Conservation (phyloP, 768 basidiomycete genomes). For the Phanerochaete carnosa region DNA sequence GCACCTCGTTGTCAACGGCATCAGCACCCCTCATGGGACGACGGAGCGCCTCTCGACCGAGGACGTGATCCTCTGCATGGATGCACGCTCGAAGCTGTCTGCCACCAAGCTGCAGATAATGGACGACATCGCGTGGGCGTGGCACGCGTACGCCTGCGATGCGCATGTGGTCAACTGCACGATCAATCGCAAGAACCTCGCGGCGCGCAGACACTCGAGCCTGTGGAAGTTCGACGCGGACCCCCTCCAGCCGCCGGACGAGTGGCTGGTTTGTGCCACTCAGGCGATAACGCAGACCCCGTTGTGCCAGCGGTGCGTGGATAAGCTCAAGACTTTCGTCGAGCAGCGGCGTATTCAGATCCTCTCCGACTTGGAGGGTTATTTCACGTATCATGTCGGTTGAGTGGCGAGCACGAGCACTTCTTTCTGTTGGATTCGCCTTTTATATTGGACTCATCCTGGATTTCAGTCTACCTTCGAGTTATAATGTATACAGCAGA, state of each 20-base stretch:
- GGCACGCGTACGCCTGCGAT: not conserved
- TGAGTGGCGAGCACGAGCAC: too few relatives aligned
- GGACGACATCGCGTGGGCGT: constrained; percentile 1
- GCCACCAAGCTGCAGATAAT: not conserved
- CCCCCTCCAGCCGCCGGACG: not conserved
- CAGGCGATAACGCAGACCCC: not conserved
- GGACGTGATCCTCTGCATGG: not conserved
- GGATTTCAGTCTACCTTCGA: too few relatives aligned
- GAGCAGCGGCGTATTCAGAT: not conserved
- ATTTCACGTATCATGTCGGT: not conserved
- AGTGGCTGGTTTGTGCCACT: not conserved
- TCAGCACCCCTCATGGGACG: not conserved
- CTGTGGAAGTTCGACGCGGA: not conserved
- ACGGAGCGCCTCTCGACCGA: not conserved
- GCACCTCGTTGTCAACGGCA: not conserved
- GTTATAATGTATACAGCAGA: too few relatives aligned
- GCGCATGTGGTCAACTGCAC: not conserved
- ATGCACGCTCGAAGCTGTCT: not conserved
- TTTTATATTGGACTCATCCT: too few relatives aligned
- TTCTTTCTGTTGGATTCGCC: not conserved
- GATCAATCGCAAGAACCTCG: not conserved
- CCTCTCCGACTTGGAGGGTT: not conserved
- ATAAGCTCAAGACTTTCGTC: not conserved
- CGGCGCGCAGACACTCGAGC: not conserved
- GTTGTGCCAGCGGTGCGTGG: not conserved